These are phyloP conservation scores for Lactarius sanguifluus DNA, from an alignment of 768 basidiomycete species.

Conservation along the genomic window DNA sequence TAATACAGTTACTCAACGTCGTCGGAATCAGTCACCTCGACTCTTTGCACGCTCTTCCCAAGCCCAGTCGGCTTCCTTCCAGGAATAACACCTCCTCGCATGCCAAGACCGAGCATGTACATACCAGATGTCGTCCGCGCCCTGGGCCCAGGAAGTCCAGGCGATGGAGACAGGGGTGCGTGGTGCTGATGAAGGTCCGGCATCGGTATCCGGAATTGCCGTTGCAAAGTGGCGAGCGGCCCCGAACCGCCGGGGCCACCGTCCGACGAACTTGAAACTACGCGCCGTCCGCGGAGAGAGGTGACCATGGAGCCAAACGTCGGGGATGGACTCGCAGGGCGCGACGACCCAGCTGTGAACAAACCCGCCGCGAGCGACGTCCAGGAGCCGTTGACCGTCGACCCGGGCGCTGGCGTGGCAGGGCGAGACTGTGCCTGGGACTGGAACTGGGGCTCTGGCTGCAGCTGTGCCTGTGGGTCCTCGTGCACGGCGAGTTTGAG, in stretches of 20 bases:
- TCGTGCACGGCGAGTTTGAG: slow-evolving; percentile 62
- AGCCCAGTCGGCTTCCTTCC: slow-evolving; percentile 4
- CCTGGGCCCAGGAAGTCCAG: slow-evolving; percentile 35
- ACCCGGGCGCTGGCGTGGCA: slow-evolving; percentile 22
- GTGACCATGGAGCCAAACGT: slow-evolving; percentile 77
- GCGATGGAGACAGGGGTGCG: slow-evolving; percentile 23
- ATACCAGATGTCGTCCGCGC: slow-evolving; percentile 57
- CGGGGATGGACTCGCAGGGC: slow-evolving; percentile 45
- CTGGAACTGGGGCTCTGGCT: neutral
- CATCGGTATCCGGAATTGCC: slow-evolving; percentile 61
- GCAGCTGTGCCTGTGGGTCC: slow-evolving; percentile 22
- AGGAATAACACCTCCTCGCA: slow-evolving; percentile 32
- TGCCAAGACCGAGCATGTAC: slow-evolving; percentile 62
- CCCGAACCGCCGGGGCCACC: slow-evolving; percentile 33
- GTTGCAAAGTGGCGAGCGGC: slow-evolving; percentile 26
- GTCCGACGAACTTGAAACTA: slow-evolving; percentile 37
- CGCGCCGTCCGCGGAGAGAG: slow-evolving; percentile 55
- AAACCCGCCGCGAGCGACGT: slow-evolving; percentile 62
- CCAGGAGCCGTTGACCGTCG: slow-evolving; percentile 34
- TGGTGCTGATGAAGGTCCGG: slow-evolving; percentile 41
- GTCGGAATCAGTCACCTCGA: neutral
- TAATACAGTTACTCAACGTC: slow-evolving; percentile 18
- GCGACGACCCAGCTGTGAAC: slow-evolving; percentile 38
- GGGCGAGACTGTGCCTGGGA: slow-evolving; percentile 2
- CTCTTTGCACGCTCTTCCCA: neutral